Conservation (phyloP, 1,284 basidiomycete genomes). For the Trichosporon asahii region DNA sequence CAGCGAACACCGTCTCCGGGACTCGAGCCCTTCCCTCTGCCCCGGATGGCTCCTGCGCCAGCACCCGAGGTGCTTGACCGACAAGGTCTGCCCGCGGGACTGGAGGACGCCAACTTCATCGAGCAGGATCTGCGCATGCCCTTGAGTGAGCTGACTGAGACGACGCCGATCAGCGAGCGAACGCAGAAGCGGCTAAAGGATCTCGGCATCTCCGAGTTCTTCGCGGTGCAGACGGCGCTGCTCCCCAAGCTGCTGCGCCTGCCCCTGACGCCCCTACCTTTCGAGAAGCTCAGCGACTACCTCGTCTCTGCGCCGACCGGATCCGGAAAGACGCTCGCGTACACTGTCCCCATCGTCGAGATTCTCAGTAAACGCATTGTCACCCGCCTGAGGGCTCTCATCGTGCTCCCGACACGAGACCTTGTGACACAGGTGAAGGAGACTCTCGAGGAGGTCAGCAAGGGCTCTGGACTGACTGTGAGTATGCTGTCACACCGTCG, state of each 20-base stretch:
- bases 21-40: slow-evolving; percentile 63
- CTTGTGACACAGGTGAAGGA: slow-evolving; percentile 90
- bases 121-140: slow-evolving; percentile 58
- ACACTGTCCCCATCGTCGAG: slow-evolving; percentile 89
- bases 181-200: slow-evolving; percentile 65
- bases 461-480: slow-evolving; percentile 83
- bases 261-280: slow-evolving; percentile 61
- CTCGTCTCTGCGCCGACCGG: slow-evolving; percentile 98
- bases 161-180: slow-evolving; percentile 60
- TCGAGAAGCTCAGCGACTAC: slow-evolving; percentile 70
- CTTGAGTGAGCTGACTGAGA: slow-evolving; percentile 53
- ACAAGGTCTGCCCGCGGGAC: slow-evolving; percentile 72
- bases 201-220: slow-evolving; percentile 73
- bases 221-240: slow-evolving; percentile 59
- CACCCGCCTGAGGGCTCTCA: slow-evolving; percentile 80
- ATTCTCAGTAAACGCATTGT: slow-evolving; percentile 68
- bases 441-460: slow-evolving; percentile 78
- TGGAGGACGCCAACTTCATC: slow-evolving; percentile 68
- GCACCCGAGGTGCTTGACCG: slow-evolving; percentile 64
- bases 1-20: slow-evolving; percentile 21
- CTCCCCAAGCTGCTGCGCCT: slow-evolving; percentile 42
- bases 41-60: slow-evolving; percentile 66
- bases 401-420: slow-evolving; percentile 92
- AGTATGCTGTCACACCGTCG: no score
- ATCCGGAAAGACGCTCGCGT: slow-evolving; percentile 93